Percentiles rank a stretch among this genome's conserved stretches.
Conservation (phyloP, 1,139 yeast species). For the Protomyces macrosporus region DNA sequence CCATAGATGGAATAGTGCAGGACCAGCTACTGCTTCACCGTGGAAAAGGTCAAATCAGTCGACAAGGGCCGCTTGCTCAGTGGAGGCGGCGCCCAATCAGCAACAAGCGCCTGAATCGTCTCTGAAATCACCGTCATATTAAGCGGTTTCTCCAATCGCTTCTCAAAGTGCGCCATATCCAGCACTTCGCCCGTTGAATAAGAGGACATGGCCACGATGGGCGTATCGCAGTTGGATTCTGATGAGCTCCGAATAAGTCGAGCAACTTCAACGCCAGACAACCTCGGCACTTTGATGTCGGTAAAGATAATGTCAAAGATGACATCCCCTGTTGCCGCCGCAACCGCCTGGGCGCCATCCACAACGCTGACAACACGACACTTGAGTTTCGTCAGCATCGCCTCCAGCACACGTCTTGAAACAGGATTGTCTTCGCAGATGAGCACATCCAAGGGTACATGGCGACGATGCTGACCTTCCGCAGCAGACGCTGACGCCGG, state of each 20-base stretch:
- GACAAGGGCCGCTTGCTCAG: not conserved
- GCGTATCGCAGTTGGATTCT: slow-evolving; percentile 69
- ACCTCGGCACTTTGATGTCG: slow-evolving; percentile 61
- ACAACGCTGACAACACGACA: slow-evolving; percentile 75
- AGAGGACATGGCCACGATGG: slow-evolving; percentile 71
- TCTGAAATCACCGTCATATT: slow-evolving; percentile 1
- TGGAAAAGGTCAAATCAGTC: not conserved
- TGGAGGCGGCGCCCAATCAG: slow-evolving; percentile 9
- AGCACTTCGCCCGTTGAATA: slow-evolving; percentile 37
- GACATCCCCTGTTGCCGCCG: slow-evolving; percentile 77
- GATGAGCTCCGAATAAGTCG: slow-evolving; percentile 71
- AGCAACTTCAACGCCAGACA: slow-evolving; percentile 66
- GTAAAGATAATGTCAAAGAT: slow-evolving; percentile 79
- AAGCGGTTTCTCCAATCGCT: slow-evolving; percentile 17
- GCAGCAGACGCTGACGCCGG: not conserved
- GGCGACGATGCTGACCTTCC: slow-evolving; percentile 1
- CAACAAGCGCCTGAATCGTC: slow-evolving; percentile 5
- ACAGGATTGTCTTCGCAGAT: slow-evolving; percentile 86
- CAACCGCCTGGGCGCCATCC: slow-evolving; percentile 75
- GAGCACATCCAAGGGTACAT: slow-evolving; percentile 54
- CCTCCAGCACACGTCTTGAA: slow-evolving; percentile 63
- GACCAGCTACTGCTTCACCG: not conserved
- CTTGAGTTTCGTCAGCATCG: slow-evolving; percentile 62
- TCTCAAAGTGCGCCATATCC: slow-evolving; percentile 15
- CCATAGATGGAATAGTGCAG: too few relatives aligned